These are phyloP conservation scores for Torulaspora maleeae DNA, from an alignment of 805 yeast species.

Conservation along the genomic window DNA sequence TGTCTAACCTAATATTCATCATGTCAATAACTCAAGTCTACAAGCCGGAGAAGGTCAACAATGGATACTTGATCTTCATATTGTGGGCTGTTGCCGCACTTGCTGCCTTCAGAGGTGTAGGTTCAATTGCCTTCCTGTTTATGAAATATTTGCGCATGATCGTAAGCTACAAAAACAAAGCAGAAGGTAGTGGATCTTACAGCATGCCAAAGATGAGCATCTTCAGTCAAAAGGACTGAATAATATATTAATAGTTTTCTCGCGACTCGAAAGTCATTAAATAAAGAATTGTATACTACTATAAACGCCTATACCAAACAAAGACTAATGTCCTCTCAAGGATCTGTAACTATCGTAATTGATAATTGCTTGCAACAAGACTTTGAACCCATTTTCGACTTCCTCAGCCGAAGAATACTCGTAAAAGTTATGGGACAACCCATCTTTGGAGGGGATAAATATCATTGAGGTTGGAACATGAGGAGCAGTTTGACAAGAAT, in stretches of 20 bases:
- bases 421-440: slow-evolving; percentile 61
- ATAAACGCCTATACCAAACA: neutral
- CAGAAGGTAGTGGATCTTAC: slow-evolving; percentile 35
- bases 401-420: slow-evolving; percentile 65
- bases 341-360: slow-evolving; percentile 36
- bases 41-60: slow-evolving; percentile 57
- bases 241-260: too few species aligned
- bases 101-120: slow-evolving; percentile 75
- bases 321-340: slow-evolving; percentile 15
- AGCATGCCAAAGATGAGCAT: slow-evolving; percentile 16
- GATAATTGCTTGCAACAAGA: slow-evolving; percentile 48
- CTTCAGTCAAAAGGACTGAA: slow-evolving; percentile 15
- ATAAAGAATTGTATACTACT: neutral
- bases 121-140: slow-evolving; percentile 66
- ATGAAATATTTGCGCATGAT: slow-evolving; percentile 38
- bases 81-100: slow-evolving; percentile 89
- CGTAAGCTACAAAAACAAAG: slow-evolving; percentile 39
- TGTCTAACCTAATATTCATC: slow-evolving; percentile 71
- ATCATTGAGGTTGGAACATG: slow-evolving; percentile 69
- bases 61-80: slow-evolving; percentile 76
- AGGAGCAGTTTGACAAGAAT: slow-evolving; percentile 54
- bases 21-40: slow-evolving; percentile 87
- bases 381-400: slow-evolving; percentile 55
- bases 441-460: slow-evolving; percentile 64
- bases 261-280: neutral